Conservation (phyloP, 148 eudicot genomes). For the Dysphania ambrosioides region DNA sequence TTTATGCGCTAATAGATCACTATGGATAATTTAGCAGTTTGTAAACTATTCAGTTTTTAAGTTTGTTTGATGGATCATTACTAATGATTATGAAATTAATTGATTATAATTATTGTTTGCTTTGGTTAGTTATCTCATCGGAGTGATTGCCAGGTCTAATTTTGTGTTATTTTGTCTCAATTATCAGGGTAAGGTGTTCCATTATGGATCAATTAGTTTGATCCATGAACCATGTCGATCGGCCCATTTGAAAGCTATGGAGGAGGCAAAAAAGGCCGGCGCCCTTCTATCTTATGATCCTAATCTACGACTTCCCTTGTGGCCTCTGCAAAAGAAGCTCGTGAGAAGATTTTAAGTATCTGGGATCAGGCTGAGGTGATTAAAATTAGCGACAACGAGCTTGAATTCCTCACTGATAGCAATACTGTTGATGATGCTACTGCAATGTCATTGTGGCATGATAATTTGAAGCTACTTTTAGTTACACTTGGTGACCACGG, state of each 20-base stretch:
- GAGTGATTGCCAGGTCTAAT: too few relatives aligned
- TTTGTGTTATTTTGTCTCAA: too few relatives aligned
- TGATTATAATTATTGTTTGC: too few relatives aligned
- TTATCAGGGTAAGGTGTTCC: constrained; percentile 75
- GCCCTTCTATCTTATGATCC: constrained; percentile 85
- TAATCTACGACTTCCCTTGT: constrained; percentile 71
- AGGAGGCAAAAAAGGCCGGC: constrained; percentile 76
- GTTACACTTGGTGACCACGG: constrained; percentile 95
- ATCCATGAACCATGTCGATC: constrained; percentile 94
- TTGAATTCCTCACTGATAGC: constrained; percentile 70
- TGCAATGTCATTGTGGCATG: constrained; percentile 79
- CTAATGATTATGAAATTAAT: too few relatives aligned
- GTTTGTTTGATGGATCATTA: too few relatives aligned
- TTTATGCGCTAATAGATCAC: too few relatives aligned
- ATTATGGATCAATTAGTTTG: constrained; percentile 86
- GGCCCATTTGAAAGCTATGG: constrained; percentile 87
- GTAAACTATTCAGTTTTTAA: too few relatives aligned
- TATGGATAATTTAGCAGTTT: too few relatives aligned
- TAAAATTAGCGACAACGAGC: constrained; percentile 78
- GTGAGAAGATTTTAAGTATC: constrained; percentile 75
- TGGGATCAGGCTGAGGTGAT: constrained; percentile 86
- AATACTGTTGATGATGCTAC: constrained; percentile 54
- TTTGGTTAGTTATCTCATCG: too few relatives aligned
- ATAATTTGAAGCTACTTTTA: constrained; percentile 65
- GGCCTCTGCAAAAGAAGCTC: constrained; percentile 80